Evolutionary conservation across 208 protist species (phyloP).

Genomic region (Crithidia thermophila): DNA sequence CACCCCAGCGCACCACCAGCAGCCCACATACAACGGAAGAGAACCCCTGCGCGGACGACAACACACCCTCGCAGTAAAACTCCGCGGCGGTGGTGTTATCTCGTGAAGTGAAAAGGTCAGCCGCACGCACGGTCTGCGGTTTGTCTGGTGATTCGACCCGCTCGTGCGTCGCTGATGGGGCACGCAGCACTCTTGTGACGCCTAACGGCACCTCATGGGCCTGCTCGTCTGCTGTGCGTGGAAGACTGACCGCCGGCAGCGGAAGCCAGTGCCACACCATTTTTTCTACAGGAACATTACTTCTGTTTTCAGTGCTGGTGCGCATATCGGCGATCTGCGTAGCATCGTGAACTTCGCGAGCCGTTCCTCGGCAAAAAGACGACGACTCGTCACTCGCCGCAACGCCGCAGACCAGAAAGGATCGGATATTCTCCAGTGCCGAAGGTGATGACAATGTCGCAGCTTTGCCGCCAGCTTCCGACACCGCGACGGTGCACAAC

Average conservation of each 20-base stretch:
- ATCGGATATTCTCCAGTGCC: not conserved
- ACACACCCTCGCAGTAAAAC: slow-evolving; percentile 16
- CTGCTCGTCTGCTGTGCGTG: not conserved
- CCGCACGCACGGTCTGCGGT: no score
- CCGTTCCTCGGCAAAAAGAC: no score
- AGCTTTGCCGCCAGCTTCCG: no score
- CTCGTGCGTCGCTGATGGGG: no score
- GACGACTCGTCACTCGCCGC: no score
- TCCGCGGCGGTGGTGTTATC: no score
- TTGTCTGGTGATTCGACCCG: no score
- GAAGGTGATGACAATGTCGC: not conserved
- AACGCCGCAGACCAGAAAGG: not conserved
- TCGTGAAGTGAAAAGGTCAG: no score
- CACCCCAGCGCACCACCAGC: not conserved
- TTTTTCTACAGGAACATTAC: not conserved
- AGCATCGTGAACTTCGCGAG: no score
- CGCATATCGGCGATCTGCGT: no score
- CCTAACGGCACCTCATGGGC: not conserved
- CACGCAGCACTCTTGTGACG: slow-evolving; percentile 6
- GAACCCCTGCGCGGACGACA: not conserved
- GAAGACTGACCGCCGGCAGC: not conserved
- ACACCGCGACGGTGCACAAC: not conserved
- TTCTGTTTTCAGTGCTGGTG: no score
- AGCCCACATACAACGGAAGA: not conserved
- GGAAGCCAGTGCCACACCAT: slow-evolving; percentile 20